Conservation (phyloP, 108 stramenopile species). For the Nitzschia sp. region DNA sequence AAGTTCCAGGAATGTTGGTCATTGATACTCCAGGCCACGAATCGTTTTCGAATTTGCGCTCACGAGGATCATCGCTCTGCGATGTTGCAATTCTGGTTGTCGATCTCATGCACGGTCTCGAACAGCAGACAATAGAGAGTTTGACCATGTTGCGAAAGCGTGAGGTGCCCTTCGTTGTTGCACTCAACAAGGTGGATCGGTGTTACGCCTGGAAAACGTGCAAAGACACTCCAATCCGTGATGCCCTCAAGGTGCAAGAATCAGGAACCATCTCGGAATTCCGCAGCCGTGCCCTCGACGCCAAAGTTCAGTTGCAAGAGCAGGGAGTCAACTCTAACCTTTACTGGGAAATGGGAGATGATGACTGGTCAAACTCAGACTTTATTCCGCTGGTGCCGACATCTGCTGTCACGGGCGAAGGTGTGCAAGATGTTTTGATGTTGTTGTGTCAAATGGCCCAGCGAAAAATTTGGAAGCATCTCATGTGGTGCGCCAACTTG, state of each 20-base stretch:
- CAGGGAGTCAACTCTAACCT: constrained; percentile 98
- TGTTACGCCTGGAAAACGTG: constrained; percentile 97
- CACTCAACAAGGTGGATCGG: constrained; percentile 99
- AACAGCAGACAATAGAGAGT: constrained; percentile 99
- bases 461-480: constrained; percentile 84
- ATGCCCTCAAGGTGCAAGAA: constrained; percentile 89
- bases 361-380: constrained; percentile 88
- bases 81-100: constrained; percentile 99
- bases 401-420: constrained; percentile 97
- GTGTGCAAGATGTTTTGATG: constrained; percentile 96
- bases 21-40: constrained; percentile 99
- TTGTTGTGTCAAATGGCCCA: constrained; percentile 94
- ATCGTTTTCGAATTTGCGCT: constrained; percentile 96
- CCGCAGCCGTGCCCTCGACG: constrained; percentile 76
- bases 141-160: constrained; percentile 91
- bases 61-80: constrained; percentile 95
- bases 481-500: constrained; percentile 95
- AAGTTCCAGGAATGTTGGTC: constrained; percentile 96
- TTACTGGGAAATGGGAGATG: constrained; percentile 99
- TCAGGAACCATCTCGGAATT: constrained; percentile 93
- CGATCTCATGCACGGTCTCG: constrained; percentile 99
- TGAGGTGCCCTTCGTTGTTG: constrained; percentile 97
- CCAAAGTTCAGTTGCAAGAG: constrained; percentile 88
- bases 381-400: constrained; percentile 97
- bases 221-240: constrained; percentile 92